These are phyloP conservation scores for Entomortierella chlamydospora DNA, from an alignment of 192 early-diverging fungal genomes.

Conservation along the genomic window DNA sequence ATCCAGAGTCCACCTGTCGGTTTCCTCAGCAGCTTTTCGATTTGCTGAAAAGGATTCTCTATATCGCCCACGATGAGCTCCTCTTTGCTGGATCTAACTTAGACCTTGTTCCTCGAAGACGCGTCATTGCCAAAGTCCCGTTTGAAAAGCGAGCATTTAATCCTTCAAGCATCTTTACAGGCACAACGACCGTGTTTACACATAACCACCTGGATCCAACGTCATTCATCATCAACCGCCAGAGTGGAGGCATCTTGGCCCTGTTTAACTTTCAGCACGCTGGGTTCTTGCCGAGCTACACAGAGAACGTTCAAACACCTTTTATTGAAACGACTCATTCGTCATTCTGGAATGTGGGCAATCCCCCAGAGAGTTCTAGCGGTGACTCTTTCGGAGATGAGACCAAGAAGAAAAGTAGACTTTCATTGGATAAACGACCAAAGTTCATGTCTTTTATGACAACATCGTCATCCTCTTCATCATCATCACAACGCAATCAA, in stretches of 20 bases:
- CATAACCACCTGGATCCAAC: conserved; percentile 2
- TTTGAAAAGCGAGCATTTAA: background rate
- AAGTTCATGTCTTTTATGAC: background rate
- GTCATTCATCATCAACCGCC: conserved; percentile 9
- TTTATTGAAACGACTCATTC: conserved; percentile 8
- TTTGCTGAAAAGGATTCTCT: conserved; percentile 11
- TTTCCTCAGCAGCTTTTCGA: conserved; percentile 14
- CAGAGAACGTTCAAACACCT: conserved; percentile 3
- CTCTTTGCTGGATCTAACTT: conserved; percentile 3
- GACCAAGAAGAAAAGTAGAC: background rate
- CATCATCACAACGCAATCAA: background rate
- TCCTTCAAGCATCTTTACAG: background rate
- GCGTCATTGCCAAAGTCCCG: background rate
- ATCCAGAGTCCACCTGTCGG: conserved; percentile 5
- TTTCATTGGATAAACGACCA: background rate
- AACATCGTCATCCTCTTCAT: background rate
- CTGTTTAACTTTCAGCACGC: conserved; percentile 28
- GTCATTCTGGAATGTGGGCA: conserved; percentile 19
- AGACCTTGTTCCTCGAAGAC: background rate
- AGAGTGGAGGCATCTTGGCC: background rate
- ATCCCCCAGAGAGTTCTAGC: background rate
- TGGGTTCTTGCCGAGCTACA: conserved; percentile 33
- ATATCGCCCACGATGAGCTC: conserved; percentile 4
- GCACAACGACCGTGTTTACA: conserved; percentile 12
- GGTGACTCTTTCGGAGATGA: background rate